Base-by-base conservation (phyloP, 306 rosid genomes). In the Cicer judaicum region DNA sequence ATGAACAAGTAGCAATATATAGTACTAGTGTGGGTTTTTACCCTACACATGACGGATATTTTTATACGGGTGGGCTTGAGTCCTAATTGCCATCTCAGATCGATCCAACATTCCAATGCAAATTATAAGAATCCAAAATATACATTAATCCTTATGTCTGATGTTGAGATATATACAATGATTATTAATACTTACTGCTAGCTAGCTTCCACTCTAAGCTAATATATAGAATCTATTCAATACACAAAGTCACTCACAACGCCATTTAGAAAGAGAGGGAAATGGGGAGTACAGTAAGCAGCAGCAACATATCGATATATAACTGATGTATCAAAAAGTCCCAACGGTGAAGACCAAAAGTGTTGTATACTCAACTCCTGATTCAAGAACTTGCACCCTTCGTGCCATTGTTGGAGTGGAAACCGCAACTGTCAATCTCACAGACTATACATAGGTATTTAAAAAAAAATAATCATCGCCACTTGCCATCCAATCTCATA, bases 301-400 rank as follows among this genome's bases (percentile, higher is more conserved):
- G 14, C 14, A 64, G 14, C 7, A 4, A 14, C 69, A 64, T 68
- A 47, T 47, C 73, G 9, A 68, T 44, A 24, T n/a, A n/a, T n/a
- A n/a, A 38, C 6, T 9, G 59, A 47, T 6, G 73, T 47, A 43
- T 68, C 44, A 7, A 48, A 24, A 56, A 67, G 42, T 46, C 7
- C 18, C 12, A 48, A 2, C n/a, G 29, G 44, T 1, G 8, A 47
- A 12, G 73, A 68, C 1, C 59, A 68, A 13, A 12, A n/a, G 19
- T 1, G 44, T 29, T n/a, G 59, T 48, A 7, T 68, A 48, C 59
- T 24, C 47, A 2, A 69, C 48, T 38, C 1, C 9, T 4, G 43
- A 68, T 14, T 50, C 47, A 54, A 54, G n/a, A 54, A 55, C 54
- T 18, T 54, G 65, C 76, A 71, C 66, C 10, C 0, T 71, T 19